Evolutionary conservation across 2,329 filamentous ascomycete species (phyloP).

Genomic region (Fusarium ramigenum): DNA sequence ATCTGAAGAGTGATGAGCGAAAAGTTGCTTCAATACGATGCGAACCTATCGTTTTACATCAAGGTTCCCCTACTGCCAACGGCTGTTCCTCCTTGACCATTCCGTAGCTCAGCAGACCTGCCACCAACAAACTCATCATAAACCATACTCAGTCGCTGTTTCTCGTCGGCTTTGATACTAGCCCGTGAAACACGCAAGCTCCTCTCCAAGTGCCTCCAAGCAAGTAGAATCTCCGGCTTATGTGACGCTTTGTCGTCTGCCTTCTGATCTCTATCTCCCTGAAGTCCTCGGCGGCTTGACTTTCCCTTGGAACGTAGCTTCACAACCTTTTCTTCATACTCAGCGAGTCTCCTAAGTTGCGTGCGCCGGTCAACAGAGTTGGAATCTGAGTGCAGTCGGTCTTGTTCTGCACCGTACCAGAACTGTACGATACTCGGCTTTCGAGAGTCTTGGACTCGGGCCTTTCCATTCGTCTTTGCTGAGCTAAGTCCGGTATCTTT

Average conservation of each 20-base stretch:
- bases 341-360: not conserved
- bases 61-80: not conserved
- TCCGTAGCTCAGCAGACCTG: not conserved
- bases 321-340: not conserved
- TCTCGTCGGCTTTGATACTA: not conserved
- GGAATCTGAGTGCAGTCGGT: not conserved
- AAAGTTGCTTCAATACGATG: too few relatives aligned
- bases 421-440: not conserved
- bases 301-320: not conserved
- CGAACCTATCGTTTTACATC: not conserved
- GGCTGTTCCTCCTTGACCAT: not conserved
- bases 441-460: not conserved
- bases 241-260: not conserved
- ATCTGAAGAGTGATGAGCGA: too few relatives aligned
- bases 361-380: not conserved
- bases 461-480: not conserved
- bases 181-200: not conserved
- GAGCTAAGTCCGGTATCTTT: not conserved
- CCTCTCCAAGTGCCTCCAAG: not conserved
- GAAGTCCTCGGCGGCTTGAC: not conserved
- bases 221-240: not conserved
- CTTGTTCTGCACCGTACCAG: not conserved
- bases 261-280: not conserved
- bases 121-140: slow-evolving; percentile 4
- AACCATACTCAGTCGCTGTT: not conserved